Evolutionary conservation across 371 early-diverging fungal species (phyloP).

Genomic region (Mortierella sp.): DNA sequence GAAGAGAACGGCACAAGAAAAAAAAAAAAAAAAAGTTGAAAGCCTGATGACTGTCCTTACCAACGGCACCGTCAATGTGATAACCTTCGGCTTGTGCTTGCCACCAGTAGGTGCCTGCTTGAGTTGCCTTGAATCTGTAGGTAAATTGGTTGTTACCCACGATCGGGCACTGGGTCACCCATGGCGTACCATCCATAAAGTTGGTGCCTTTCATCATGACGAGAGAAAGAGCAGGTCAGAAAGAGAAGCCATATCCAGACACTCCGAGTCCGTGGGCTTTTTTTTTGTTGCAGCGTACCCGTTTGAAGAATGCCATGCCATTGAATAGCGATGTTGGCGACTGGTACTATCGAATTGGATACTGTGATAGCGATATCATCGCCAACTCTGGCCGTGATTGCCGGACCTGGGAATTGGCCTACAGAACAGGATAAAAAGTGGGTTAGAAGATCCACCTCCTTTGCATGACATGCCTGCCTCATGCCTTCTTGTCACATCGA

Average conservation of each 20-base stretch:
- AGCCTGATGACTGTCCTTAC: too few relatives aligned
- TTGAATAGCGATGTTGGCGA: constrained; percentile 49
- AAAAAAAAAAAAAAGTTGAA: too few relatives aligned
- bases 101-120: constrained; percentile 60
- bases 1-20: too few relatives aligned
- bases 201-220: too few relatives aligned
- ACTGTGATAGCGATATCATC: constrained; percentile 57
- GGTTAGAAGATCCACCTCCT: too few relatives aligned
- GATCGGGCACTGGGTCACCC: constrained; percentile 54
- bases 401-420: constrained; percentile 57
- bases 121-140: constrained; percentile 53
- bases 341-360: constrained; percentile 52
- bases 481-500: too few relatives aligned
- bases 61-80: constrained; percentile 55
- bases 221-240: too few relatives aligned
- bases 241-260: too few relatives aligned
- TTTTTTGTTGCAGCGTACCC: constrained; percentile 6
- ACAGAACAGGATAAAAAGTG: background rate
- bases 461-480: too few relatives aligned
- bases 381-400: constrained; percentile 56
- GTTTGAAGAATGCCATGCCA: constrained; percentile 57
- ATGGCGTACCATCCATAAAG: constrained; percentile 47
- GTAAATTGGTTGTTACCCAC: constrained; percentile 33
- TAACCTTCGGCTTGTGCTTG: constrained; percentile 54
- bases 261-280: too few relatives aligned